Conservation (phyloP, 164 flowering plant genomes). For the Magnolia sinica region DNA sequence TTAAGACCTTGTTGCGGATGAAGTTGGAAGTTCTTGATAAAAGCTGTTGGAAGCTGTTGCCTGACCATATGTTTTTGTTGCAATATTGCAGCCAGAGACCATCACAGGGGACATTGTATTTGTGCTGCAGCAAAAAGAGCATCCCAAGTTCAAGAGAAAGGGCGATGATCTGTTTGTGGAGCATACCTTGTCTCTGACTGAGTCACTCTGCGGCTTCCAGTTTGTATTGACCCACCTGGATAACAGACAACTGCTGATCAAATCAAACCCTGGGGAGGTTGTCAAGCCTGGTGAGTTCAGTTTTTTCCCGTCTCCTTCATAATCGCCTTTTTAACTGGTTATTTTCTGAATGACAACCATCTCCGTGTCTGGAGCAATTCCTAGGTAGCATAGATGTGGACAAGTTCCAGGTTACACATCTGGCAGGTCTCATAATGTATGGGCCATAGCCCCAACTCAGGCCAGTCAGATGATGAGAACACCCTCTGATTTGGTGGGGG, state of each 20-base stretch:
- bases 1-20: background rate
- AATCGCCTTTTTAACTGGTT: too few species aligned
- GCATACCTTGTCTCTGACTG: constrained; percentile 69
- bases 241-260: constrained; percentile 75
- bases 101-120: constrained; percentile 85
- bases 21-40: background rate
- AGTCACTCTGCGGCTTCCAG: constrained; percentile 83
- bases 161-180: constrained; percentile 78
- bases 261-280: constrained; percentile 81
- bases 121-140: constrained; percentile 82
- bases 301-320: background rate
- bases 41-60: background rate
- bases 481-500: background rate
- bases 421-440: background rate
- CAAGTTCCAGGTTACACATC: background rate
- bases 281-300: constrained; percentile 74
- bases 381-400: background rate
- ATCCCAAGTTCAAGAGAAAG: constrained; percentile 81
- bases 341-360: background rate
- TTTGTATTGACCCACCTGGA: constrained; percentile 70
- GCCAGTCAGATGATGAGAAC: too few species aligned
- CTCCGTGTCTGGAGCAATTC: too few species aligned
- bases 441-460: background rate
- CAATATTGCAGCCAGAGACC: constrained; percentile 69
- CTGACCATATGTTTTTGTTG: background rate